phyloP scores from a whole-genome alignment of 1,284 basidiomycete species.

The Fomitiporia mediterranea region DNA sequence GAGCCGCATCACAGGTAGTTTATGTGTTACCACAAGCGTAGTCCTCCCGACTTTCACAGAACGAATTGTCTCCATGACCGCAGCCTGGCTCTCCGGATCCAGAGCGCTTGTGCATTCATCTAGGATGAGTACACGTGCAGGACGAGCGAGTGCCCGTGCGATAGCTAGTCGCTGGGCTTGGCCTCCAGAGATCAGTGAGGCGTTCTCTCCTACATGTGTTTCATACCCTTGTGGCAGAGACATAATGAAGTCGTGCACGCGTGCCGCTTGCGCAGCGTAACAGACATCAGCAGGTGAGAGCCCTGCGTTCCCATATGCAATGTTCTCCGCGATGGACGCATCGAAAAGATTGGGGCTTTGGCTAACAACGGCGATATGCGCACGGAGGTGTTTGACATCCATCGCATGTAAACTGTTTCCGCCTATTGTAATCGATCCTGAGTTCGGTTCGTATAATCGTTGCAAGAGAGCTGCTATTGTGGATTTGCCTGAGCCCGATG shows the following conservation, averaged over 20 bases:
- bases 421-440: conserved; percentile 61
- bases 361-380: conserved; percentile 80
- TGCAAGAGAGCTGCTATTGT: conserved; percentile 82
- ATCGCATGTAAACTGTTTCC: conserved; percentile 45
- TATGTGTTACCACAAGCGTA: conserved; percentile 92
- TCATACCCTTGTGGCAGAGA: conserved; percentile 80
- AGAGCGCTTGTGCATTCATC: conserved; percentile 95
- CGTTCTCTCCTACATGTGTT: conserved; percentile 86
- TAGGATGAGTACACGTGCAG: conserved; percentile 74
- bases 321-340: conserved; percentile 79
- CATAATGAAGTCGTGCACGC: conserved; percentile 85
- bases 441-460: conserved; percentile 75
- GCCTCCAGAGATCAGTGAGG: conserved; percentile 84
- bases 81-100: conserved; percentile 77
- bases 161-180: conserved; percentile 93
- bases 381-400: conserved; percentile 71
- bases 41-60: conserved; percentile 65
- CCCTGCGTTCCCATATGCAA: conserved; percentile 67
- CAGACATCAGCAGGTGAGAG: conserved; percentile 55
- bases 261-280: conserved; percentile 68
- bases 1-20: conserved; percentile 84
- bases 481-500: conserved; percentile 87
- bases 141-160: conserved; percentile 78
- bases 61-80: conserved; percentile 75
- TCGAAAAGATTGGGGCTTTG: conserved; percentile 88